These are phyloP conservation scores for Periglandula ipomoeae DNA, from an alignment of 2,329 filamentous ascomycete species.

Conservation along the genomic window DNA sequence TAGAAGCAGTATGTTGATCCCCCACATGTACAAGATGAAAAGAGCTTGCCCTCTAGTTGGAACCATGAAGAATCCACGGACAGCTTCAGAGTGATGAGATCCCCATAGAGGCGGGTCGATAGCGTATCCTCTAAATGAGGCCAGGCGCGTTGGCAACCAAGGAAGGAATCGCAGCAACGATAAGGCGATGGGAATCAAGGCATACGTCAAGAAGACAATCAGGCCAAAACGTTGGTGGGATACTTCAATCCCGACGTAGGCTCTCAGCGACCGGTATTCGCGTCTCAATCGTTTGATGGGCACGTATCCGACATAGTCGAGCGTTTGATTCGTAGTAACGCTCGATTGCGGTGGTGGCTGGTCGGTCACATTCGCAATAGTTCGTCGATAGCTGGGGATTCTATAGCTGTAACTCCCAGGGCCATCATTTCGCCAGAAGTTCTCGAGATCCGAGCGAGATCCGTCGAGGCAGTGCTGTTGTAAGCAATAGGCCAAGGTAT, in stretches of 20 bases:
- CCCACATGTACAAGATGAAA: neutral
- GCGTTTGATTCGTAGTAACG: neutral
- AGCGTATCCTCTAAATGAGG: constrained; percentile 14
- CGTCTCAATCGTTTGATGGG: constrained; percentile 4
- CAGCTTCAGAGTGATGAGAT: constrained; percentile 11
- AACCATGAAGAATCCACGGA: constrained; percentile 13
- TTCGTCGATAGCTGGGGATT: neutral
- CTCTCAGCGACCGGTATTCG: constrained; percentile 3
- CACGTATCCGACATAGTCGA: constrained; percentile 11
- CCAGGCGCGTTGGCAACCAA: constrained; percentile 10
- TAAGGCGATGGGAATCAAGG: constrained; percentile 17
- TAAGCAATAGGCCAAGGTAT: neutral
- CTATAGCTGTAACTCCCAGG: neutral
- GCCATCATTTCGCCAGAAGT: neutral
- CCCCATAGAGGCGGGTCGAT: constrained; percentile 17
- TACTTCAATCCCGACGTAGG: constrained; percentile 7
- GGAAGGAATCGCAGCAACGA: constrained; percentile 22
- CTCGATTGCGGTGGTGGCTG: neutral
- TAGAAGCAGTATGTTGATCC: neutral
- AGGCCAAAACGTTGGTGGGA: constrained; percentile 15
- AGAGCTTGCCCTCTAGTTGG: constrained; percentile 16
- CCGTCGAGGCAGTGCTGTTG: neutral
- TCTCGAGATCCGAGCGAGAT: neutral
- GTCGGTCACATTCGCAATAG: neutral
- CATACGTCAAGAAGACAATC: constrained; percentile 15